Base-by-base conservation (phyloP, 768 basidiomycete species). In the Boletellus ananiceps region DNA sequence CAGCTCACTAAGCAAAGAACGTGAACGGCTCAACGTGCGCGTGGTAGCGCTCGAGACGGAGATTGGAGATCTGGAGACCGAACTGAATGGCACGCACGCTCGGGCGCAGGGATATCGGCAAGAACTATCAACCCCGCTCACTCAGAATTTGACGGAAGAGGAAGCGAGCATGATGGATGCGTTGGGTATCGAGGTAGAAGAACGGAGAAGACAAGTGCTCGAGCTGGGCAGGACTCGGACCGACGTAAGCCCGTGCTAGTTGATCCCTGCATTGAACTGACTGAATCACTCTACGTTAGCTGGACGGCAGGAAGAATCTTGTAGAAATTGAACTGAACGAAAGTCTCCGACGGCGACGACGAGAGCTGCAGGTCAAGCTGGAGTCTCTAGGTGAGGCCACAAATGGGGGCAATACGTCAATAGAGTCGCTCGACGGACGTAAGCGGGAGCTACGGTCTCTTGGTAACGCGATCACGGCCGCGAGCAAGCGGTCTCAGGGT, bases 271-370 rank as follows among this genome's bases (percentile, higher is more conserved):
- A 31, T 15, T 18, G 46, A 23, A n/a, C 19, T 27, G 25, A 4
- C 45, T 49, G 18, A 56, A 12, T 7, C 1, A 14, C 38, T 49
- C 23, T 32, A 19, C 34, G 43, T 46, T 8, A 66, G 63, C 68
- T 92, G 55, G 83, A 88, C 35, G 78, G 82, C 12, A 76, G 75
- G 55, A 93, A 90, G 70, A 89, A 86, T 61, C 69, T 84, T 4
- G 69, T 96, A 25, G 93, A 96, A 63, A 94, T 96, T 46, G 95
- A 98, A 65, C 75, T 98, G 40, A 91, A 88, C 55, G 96, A 99
- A 66, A 84, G 84, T 57, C 75, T 98, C 13, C 78, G 83, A 18
- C 80, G 94, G 8, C 78, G 86, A 21, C 77, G 82, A 38, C 86
- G 91, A 43, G 95, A 94, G 56, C 62, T 98, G 8, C 79, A 81